Percentiles rank a stretch among this genome's conserved stretches.
Conservation (phyloP, 176 grass and related monocot species). For the Canna indica region DNA sequence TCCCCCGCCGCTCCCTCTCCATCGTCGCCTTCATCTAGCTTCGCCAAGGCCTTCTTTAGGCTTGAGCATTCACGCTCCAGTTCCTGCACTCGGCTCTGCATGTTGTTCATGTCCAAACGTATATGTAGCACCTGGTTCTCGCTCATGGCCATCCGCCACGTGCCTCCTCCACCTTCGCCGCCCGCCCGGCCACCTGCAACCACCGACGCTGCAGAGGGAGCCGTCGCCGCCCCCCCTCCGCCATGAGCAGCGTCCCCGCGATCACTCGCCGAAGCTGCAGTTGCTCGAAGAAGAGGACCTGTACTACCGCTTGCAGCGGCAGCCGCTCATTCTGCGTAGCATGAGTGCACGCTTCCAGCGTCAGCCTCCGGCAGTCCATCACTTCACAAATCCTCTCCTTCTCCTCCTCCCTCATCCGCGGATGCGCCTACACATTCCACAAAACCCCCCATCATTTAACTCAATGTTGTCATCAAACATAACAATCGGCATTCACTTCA, state of each 20-base stretch:
- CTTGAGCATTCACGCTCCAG: too few relatives aligned
- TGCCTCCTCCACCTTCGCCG: background rate
- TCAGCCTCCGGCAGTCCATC: slow-evolving; percentile 81
- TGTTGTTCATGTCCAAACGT: slow-evolving; percentile 82
- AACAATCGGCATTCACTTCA: too few relatives aligned
- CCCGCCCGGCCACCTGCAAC: background rate
- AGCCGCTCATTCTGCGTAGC: slow-evolving; percentile 91
- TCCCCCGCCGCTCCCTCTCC: background rate
- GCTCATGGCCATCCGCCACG: slow-evolving; percentile 27
- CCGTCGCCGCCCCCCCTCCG: background rate
- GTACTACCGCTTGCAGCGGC: slow-evolving; percentile 79
- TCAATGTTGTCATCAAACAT: background rate
- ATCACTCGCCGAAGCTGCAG: slow-evolving; percentile 78
- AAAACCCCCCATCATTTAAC: background rate
- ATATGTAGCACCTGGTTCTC: slow-evolving; percentile 59
- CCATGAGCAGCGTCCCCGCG: slow-evolving; percentile 35
- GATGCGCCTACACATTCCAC: slow-evolving; percentile 34
- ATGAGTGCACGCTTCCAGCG: slow-evolving; percentile 93
- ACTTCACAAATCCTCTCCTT: slow-evolving; percentile 59
- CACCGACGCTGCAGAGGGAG: background rate
- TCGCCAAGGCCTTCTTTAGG: slow-evolving; percentile 62
- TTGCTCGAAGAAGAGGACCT: slow-evolving; percentile 99
- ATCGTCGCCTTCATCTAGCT: slow-evolving; percentile 35
- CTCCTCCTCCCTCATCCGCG: slow-evolving; percentile 56
- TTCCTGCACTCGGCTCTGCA: slow-evolving; percentile 65